These are phyloP conservation scores for Penicillium verrucosum DNA, from an alignment of 2,329 filamentous ascomycete species.

Conservation along the genomic window DNA sequence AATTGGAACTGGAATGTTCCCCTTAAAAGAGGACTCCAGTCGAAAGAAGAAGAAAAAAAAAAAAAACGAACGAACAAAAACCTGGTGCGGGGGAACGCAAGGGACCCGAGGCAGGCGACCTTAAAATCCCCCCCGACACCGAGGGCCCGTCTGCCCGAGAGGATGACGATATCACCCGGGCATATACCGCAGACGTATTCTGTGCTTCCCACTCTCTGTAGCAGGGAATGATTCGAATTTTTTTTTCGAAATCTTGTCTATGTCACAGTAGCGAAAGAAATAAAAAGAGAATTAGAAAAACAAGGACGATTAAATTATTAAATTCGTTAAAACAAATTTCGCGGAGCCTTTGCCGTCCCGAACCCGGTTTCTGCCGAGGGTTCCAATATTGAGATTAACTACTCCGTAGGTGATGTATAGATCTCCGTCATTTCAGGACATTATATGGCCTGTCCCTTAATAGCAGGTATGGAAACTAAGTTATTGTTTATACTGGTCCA, in stretches of 20 bases:
- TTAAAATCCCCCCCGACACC: neutral
- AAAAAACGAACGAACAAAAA: neutral
- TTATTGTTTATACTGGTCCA: neutral
- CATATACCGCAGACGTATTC: neutral
- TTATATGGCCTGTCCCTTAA: neutral
- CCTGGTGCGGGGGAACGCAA: slow-evolving; percentile 2
- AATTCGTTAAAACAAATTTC: slow-evolving; percentile 11
- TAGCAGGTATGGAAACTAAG: neutral
- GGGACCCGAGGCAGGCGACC: neutral
- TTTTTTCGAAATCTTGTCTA: neutral
- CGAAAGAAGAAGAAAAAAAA: neutral
- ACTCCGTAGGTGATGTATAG: neutral
- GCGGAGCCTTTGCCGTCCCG: slow-evolving; percentile 6
- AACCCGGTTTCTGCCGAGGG: slow-evolving; percentile 22
- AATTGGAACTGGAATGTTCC: neutral
- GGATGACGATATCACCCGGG: neutral
- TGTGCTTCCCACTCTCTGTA: neutral
- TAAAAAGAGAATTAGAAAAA: slow-evolving; percentile 7
- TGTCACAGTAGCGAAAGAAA: neutral
- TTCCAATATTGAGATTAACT: neutral
- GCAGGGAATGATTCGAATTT: neutral
- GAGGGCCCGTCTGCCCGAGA: neutral
- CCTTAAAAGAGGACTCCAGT: neutral
- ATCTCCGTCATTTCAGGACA: neutral
- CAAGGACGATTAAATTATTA: neutral